Evolutionary conservation across 1,139 yeast species (phyloP).

Genomic region (Lodderomyces beijingensis): DNA sequence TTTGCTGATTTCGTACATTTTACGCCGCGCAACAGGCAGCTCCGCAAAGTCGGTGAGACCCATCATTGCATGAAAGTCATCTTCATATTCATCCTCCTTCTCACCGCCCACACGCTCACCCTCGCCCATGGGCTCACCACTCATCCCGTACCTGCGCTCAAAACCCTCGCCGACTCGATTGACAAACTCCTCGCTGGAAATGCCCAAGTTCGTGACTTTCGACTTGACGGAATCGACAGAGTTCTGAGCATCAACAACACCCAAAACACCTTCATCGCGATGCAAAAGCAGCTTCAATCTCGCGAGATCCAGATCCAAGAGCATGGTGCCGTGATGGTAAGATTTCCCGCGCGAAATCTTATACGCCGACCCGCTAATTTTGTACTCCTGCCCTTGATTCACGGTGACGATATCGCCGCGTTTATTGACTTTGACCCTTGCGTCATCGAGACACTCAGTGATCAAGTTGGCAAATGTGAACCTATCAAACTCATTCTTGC

Average conservation of each 20-base stretch:
- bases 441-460: slow-evolving; percentile 45
- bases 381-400: slow-evolving; percentile 48
- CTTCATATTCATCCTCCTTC: slow-evolving; percentile 19
- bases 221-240: slow-evolving; percentile 74
- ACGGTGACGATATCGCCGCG: slow-evolving; percentile 73
- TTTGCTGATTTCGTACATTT: slow-evolving; percentile 18
- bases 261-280: slow-evolving; percentile 39
- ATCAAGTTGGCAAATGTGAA: slow-evolving; percentile 56
- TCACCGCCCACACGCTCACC: slow-evolving; percentile 7
- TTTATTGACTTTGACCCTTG: slow-evolving; percentile 45
- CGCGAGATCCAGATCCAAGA: slow-evolving; percentile 61
- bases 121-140: slow-evolving; percentile 7
- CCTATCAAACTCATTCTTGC: slow-evolving; percentile 63
- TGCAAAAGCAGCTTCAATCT: slow-evolving; percentile 55
- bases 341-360: slow-evolving; percentile 80
- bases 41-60: slow-evolving; percentile 32
- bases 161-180: slow-evolving; percentile 34
- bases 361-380: slow-evolving; percentile 88
- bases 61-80: slow-evolving; percentile 27
- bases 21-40: slow-evolving; percentile 16
- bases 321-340: slow-evolving; percentile 96
- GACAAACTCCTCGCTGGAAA: slow-evolving; percentile 45
- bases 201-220: slow-evolving; percentile 61
- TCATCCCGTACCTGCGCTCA: slow-evolving; percentile 5
- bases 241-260: slow-evolving; percentile 52